Percentiles rank a stretch among this genome's conserved stretches.
Conservation (phyloP, 352 stramenopile genomes). For the Phytophthora megakarya region DNA sequence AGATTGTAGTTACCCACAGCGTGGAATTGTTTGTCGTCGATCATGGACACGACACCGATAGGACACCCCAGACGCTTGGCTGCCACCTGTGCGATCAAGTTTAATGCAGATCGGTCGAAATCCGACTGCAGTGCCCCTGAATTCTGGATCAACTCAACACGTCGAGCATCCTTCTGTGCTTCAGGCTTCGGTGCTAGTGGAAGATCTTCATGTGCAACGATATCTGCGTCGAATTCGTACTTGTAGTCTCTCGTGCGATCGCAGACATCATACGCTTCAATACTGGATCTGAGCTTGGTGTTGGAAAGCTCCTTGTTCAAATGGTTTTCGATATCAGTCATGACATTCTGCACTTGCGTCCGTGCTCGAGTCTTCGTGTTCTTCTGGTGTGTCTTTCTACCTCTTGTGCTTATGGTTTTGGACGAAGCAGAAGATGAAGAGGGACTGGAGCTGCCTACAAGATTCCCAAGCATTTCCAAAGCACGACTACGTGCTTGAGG, state of each 20-base stretch:
- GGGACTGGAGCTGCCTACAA: constrained; percentile 35
- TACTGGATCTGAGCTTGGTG: constrained; percentile 19
- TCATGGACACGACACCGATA: constrained; percentile 66
- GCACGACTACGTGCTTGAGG: constrained; percentile 41
- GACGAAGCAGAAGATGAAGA: constrained; percentile 18
- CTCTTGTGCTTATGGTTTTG: constrained; percentile 7
- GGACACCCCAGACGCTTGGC: constrained; percentile 55
- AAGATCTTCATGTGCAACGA: constrained; percentile 42
- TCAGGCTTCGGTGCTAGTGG: constrained; percentile 52
- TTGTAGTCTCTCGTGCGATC: constrained; percentile 55
- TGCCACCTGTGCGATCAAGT: constrained; percentile 60
- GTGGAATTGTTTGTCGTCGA: constrained; percentile 60
- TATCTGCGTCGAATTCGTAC: constrained; percentile 43
- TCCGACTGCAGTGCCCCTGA: constrained; percentile 44
- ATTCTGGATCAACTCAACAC: constrained; percentile 52
- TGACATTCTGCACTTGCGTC: constrained; percentile 36
- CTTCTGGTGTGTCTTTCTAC: constrained; percentile 18
- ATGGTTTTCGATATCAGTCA: constrained; percentile 47
- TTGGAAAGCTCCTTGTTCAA: constrained; percentile 41
- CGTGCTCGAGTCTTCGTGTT: constrained; percentile 25
- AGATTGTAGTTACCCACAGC: constrained; percentile 54
- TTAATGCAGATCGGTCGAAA: constrained; percentile 55
- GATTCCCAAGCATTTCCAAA: constrained; percentile 50
- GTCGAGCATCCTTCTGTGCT: constrained; percentile 42
- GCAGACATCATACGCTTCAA: constrained; percentile 33